Evolutionary conservation across 164 flowering plant species (phyloP).

Genomic region (Kingdonia uniflora): DNA sequence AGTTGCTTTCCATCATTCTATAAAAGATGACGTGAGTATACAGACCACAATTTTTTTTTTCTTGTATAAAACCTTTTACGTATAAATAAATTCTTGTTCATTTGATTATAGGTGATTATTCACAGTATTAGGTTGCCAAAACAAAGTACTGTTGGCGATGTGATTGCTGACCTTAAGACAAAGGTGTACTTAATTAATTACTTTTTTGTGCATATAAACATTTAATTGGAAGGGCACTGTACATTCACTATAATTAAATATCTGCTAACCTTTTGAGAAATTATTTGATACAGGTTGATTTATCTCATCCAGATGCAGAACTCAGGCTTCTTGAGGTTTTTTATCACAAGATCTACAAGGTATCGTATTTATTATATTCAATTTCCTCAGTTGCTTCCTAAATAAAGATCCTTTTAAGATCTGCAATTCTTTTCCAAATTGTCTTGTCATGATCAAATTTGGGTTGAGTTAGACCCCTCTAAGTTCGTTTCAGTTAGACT

Average conservation of each 20-base stretch:
- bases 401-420: neutral
- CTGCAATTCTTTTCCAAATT: neutral
- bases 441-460: too few relatives aligned
- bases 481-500: neutral
- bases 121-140: conserved; percentile 47
- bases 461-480: neutral
- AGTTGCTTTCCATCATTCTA: conserved; percentile 38
- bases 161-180: conserved; percentile 36
- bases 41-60: neutral
- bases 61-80: neutral
- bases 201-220: neutral
- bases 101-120: conserved; percentile 30
- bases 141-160: conserved; percentile 57
- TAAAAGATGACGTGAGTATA: conserved; percentile 39
- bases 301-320: conserved; percentile 52
- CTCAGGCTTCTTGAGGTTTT: conserved; percentile 59
- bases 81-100: neutral
- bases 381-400: neutral
- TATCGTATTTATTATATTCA: conserved; percentile 1
- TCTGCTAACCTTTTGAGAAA: neutral
- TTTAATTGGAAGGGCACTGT: neutral
- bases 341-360: conserved; percentile 64
- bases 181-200: conserved; percentile 24
- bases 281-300: conserved; percentile 34
- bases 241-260: neutral